Percentiles rank a stretch among this genome's conserved stretches.
phyloP scores from a whole-genome alignment of 2,329 filamentous ascomycete species.

The Diaporthe aspalathi region DNA sequence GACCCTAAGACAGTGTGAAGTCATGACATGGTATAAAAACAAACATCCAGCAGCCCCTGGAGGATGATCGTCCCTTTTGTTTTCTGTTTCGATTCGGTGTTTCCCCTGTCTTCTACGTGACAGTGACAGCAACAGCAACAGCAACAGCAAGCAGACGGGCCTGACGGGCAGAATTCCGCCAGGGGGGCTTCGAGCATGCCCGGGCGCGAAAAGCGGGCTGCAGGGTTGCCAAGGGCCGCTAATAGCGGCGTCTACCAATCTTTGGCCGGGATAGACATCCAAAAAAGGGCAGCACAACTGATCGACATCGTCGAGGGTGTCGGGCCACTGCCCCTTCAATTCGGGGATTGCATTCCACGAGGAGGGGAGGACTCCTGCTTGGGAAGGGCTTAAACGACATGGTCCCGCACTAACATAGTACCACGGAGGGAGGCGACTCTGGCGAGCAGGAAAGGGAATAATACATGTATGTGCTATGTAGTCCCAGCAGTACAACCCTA shows the following conservation, averaged over 20 bases:
- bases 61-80: conserved; percentile 27
- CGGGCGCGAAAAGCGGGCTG: conserved; percentile 26
- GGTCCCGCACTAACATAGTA: not conserved
- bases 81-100: conserved; percentile 23
- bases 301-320: conserved; percentile 32
- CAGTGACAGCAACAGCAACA: not conserved
- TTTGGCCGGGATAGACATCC: conserved; percentile 11
- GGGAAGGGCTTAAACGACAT: not conserved
- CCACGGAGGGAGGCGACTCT: not conserved
- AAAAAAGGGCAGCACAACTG: conserved; percentile 9
- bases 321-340: conserved; percentile 23
- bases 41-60: not conserved
- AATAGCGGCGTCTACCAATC: conserved; percentile 22
- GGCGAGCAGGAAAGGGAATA: not conserved
- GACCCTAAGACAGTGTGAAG: conserved; percentile 26
- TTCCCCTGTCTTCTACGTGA: conserved; percentile 16
- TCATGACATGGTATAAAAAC: not conserved
- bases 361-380: not conserved
- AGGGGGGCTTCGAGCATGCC: conserved; percentile 13
- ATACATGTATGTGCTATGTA: too few relatives aligned
- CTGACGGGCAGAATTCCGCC: conserved; percentile 3
- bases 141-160: too few relatives aligned
- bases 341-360: conserved; percentile 15
- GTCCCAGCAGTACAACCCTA: conserved; percentile 12
- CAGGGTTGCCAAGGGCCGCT: conserved; percentile 13